phyloP scores from a whole-genome alignment of 805 yeast species.

The Nakazawaea molendinolei region DNA sequence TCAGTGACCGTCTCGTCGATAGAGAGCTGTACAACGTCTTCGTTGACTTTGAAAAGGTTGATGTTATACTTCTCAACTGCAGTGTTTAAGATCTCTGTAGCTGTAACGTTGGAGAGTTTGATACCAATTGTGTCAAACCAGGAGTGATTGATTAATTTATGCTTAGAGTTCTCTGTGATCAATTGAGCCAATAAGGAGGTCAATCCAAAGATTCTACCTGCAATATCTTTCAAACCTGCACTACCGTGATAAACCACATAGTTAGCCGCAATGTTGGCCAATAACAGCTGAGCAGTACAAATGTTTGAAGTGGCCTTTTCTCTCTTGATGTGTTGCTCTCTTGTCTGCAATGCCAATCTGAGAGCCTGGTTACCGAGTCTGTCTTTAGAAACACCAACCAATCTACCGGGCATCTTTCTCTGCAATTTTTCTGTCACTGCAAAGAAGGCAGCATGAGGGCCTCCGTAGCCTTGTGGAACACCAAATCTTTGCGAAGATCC shows the following conservation, averaged over 20 bases:
- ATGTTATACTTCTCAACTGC: slow-evolving; percentile 63
- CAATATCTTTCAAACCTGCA: slow-evolving; percentile 72
- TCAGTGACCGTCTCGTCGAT: slow-evolving; percentile 82
- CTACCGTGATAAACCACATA: slow-evolving; percentile 97
- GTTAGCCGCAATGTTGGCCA: slow-evolving; percentile 93
- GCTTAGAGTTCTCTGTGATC: slow-evolving; percentile 35
- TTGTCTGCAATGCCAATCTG: slow-evolving; percentile 91
- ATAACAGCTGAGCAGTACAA: slow-evolving; percentile 94
- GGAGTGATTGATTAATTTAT: slow-evolving; percentile 45
- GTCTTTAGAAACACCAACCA: slow-evolving; percentile 90
- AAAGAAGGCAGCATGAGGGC: slow-evolving; percentile 98
- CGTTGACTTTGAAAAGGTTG: slow-evolving; percentile 68
- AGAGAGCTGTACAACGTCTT: slow-evolving; percentile 60
- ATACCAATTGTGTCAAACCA: slow-evolving; percentile 90
- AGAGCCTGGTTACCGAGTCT: slow-evolving; percentile 85
- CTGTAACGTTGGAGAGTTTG: slow-evolving; percentile 38
- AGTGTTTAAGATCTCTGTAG: slow-evolving; percentile 47
- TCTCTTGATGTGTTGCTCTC: slow-evolving; percentile 96
- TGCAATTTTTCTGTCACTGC: slow-evolving; percentile 76
- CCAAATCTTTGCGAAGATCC: slow-evolving; percentile 96
- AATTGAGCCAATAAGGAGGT: slow-evolving; percentile 65
- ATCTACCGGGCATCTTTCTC: slow-evolving; percentile 94
- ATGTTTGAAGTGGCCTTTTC: slow-evolving; percentile 97
- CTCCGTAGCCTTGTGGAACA: slow-evolving; percentile 97
- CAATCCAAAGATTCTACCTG: slow-evolving; percentile 66